A percentile compares a stretch with the other conserved stretches of the same genome.
These are phyloP conservation scores for Medicago ruthenica DNA, from an alignment of 306 rosid genomes.

Conservation along the genomic window DNA sequence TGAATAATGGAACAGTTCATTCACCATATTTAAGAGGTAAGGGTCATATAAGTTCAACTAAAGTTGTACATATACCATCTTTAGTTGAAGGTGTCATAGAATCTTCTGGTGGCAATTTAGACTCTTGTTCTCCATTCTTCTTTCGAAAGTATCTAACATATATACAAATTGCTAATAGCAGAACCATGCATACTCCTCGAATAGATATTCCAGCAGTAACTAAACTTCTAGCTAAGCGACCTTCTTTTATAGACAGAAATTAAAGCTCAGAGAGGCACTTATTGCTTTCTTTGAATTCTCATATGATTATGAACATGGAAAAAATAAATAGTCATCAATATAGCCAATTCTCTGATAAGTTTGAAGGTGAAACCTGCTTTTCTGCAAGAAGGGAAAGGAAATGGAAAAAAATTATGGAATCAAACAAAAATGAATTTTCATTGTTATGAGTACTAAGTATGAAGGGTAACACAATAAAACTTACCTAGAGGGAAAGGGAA, in stretches of 20 bases:
- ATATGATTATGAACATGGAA: background rate
- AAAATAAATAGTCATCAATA: no score
- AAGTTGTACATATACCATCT: background rate
- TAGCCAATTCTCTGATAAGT: background rate
- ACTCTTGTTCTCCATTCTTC: background rate
- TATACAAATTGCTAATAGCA: conserved; percentile 3
- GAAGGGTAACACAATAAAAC: conserved; percentile 41
- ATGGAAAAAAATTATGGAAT: background rate
- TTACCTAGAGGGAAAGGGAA: conserved; percentile 55
- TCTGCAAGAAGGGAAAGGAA: conserved; percentile 54
- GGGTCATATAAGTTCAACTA: no score
- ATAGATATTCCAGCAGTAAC: background rate
- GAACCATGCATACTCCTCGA: conserved; percentile 34
- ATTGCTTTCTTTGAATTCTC: background rate
- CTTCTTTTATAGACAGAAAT: conserved; percentile 23
- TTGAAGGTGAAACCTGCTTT: conserved; percentile 14
- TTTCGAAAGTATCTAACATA: background rate
- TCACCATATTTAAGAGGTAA: no score
- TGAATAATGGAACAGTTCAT: no score
- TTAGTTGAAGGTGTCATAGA: background rate
- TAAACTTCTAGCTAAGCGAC: background rate
- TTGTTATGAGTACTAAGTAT: background rate
- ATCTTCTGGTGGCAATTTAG: background rate
- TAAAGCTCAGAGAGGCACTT: background rate
- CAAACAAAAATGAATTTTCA: conserved; percentile 2